These are phyloP conservation scores for Eimeria necatrix DNA, from an alignment of 169 alveolate species.

Conservation along the genomic window DNA sequence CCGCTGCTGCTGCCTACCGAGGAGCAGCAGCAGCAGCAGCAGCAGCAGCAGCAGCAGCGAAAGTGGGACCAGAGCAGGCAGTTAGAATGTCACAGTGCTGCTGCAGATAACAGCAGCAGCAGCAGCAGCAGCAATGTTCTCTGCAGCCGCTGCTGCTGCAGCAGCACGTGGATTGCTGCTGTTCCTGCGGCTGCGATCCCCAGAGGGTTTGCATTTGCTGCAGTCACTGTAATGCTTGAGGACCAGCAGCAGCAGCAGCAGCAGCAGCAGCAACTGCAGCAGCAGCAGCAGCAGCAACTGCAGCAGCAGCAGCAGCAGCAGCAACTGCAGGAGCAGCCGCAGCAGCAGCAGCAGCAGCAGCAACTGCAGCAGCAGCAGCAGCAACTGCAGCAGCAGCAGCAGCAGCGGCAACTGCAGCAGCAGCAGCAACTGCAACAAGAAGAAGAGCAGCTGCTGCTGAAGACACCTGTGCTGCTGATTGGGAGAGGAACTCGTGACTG, in stretches of 20 bases:
- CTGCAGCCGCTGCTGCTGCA: slow-evolving; percentile 1
- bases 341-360: no score
- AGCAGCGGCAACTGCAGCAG: not conserved
- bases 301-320: no score
- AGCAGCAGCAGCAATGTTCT: not conserved
- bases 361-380: no score
- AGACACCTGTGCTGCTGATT: not conserved
- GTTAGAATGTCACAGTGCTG: no score
- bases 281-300: no score
- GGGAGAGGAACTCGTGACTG: not conserved
- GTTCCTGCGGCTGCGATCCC: not conserved
- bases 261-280: no score
- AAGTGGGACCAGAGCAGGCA: no score
- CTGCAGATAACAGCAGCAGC: not conserved
- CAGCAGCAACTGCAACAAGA: not conserved
- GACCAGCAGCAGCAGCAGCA: not conserved
- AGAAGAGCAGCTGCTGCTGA: not conserved
- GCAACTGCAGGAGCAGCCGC: no score
- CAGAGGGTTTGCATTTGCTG: not conserved
- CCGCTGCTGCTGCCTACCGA: not conserved
- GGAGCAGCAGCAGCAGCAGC: not conserved
- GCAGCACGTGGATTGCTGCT: not conserved
- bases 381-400: no score
- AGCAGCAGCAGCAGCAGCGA: not conserved
- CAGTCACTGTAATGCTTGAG: not conserved